Conservation (phyloP, 2,329 filamentous ascomycete species). For the Alternaria angustiovoidea region DNA sequence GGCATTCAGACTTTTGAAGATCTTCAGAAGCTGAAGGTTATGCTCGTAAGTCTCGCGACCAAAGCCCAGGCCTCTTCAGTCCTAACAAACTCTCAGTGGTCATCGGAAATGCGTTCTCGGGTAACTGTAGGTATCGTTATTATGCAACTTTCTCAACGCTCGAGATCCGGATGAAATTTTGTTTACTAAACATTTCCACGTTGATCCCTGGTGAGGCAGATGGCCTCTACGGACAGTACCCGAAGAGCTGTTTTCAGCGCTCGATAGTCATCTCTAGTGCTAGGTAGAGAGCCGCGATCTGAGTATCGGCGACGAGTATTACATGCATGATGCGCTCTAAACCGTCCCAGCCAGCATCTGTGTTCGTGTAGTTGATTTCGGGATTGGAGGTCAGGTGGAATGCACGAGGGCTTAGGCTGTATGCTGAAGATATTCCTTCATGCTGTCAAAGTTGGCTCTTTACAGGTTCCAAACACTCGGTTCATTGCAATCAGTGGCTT, state of each 20-base stretch:
- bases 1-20: slow-evolving; percentile 34
- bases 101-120: slow-evolving; percentile 45
- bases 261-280: slow-evolving; percentile 29
- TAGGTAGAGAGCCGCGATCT: slow-evolving; percentile 25
- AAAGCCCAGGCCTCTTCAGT: slow-evolving; percentile 44
- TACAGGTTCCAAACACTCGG: neutral
- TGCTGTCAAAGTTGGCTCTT: neutral
- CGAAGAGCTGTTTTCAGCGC: slow-evolving; percentile 50
- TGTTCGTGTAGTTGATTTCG: neutral
- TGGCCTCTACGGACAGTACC: slow-evolving; percentile 41
- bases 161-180: neutral
- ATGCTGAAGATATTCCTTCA: neutral
- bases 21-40: slow-evolving; percentile 37
- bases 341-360: slow-evolving; percentile 22
- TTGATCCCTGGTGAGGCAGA: slow-evolving; percentile 43
- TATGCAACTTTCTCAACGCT: neutral
- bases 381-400: neutral
- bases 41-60: slow-evolving; percentile 54
- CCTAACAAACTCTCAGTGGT: slow-evolving; percentile 47
- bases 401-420: neutral
- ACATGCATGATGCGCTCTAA: slow-evolving; percentile 29
- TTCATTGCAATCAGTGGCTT: neutral
- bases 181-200: slow-evolving; percentile 34
- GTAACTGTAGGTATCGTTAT: slow-evolving; percentile 26
- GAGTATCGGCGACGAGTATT: slow-evolving; percentile 18